phyloP scores from a whole-genome alignment of 345 rosid genomes.

The Rhodomyrtus tomentosa region DNA sequence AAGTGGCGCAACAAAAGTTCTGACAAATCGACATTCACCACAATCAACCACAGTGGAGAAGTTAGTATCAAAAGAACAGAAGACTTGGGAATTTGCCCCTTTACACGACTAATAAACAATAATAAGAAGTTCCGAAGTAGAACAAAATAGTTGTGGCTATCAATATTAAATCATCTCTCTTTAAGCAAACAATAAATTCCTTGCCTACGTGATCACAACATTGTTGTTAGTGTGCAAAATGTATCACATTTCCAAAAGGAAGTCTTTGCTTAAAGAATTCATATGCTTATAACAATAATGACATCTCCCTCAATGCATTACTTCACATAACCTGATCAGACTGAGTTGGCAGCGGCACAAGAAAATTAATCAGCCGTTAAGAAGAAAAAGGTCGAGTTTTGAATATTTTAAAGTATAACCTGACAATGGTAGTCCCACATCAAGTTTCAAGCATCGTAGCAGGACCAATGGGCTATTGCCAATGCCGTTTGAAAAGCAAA shows the following conservation, averaged over 20 bases:
- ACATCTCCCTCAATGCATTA: background rate
- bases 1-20: slow-evolving; percentile 82
- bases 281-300: background rate
- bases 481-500: background rate
- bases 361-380: background rate
- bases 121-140: background rate
- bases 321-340: background rate
- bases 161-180: background rate
- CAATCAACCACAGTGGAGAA: background rate
- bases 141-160: background rate
- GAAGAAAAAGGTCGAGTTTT: background rate
- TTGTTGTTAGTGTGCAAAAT: background rate
- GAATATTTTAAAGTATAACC: background rate
- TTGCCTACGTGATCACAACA: background rate
- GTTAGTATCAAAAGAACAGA: background rate
- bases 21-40: slow-evolving; percentile 2
- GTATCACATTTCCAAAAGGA: background rate
- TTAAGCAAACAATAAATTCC: background rate
- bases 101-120: background rate
- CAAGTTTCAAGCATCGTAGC: background rate
- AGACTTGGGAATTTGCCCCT: background rate
- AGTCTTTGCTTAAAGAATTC: background rate
- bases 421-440: background rate
- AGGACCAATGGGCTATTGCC: background rate
- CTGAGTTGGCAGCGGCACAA: background rate